Percentiles rank a stretch among this genome's conserved stretches.
Conservation (phyloP, 495 filamentous ascomycete species). For the Pyrenopolyporus hunteri region DNA sequence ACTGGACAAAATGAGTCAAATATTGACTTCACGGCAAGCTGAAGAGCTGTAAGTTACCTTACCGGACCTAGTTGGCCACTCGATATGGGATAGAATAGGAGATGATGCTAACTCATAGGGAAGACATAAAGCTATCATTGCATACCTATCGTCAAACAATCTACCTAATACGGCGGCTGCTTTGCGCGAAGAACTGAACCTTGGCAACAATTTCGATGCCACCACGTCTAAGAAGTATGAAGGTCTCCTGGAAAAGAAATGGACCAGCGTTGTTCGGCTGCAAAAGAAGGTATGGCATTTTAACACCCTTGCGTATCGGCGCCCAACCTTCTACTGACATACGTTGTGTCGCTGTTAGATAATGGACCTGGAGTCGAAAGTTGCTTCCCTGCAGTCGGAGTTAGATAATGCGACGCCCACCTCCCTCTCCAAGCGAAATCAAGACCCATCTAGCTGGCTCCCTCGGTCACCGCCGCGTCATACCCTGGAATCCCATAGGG, state of each 20-base stretch:
- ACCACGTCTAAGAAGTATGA: conserved; percentile 86
- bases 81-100: neutral
- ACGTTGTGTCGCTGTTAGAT: conserved; percentile 63
- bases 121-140: conserved; percentile 90
- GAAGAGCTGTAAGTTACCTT: conserved; percentile 78
- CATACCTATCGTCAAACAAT: conserved; percentile 79
- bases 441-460: conserved; percentile 87
- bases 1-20: conserved; percentile 67
- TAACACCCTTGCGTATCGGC: neutral
- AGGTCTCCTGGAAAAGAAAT: conserved; percentile 90
- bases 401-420: conserved; percentile 86
- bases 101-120: conserved; percentile 1
- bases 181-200: conserved; percentile 66
- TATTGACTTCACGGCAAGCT: conserved; percentile 80
- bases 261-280: conserved; percentile 88
- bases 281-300: conserved; percentile 77
- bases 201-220: conserved; percentile 75
- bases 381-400: conserved; percentile 74
- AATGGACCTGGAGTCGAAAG: conserved; percentile 86
- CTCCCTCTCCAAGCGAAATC: conserved; percentile 75
- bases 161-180: conserved; percentile 69
- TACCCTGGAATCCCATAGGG: conserved; percentile 82
- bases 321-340: conserved; percentile 16
- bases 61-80: neutral
- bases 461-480: conserved; percentile 80